Percentiles rank a stretch among this genome's conserved stretches.
Conservation (phyloP, 2,329 filamentous ascomycete species). For the Cryphonectria parasitica region DNA sequence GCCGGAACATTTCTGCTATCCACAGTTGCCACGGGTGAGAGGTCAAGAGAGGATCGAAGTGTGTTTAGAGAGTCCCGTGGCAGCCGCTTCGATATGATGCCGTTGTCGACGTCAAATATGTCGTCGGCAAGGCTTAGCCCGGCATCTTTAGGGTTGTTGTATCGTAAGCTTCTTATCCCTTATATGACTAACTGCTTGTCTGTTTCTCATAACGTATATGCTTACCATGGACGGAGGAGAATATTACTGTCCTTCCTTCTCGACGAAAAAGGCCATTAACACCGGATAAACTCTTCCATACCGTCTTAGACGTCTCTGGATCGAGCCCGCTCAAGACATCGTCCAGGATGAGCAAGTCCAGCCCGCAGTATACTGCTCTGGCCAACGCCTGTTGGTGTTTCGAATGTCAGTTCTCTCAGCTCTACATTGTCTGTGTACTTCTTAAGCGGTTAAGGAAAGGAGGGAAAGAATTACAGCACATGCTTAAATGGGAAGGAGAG, state of each 20-base stretch:
- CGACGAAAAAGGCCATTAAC: background rate
- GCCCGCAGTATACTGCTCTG: background rate
- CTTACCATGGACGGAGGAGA: background rate
- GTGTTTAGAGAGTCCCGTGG: background rate
- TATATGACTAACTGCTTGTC: no score
- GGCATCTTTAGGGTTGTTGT: background rate
- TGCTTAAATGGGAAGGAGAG: background rate
- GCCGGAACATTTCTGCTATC: background rate
- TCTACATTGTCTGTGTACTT: background rate
- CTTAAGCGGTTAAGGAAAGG: background rate
- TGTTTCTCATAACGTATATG: no score
- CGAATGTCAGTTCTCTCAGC: background rate
- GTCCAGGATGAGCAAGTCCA: background rate
- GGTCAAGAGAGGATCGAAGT: background rate
- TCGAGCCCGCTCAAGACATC: background rate
- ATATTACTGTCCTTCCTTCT: background rate
- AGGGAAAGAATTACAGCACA: background rate
- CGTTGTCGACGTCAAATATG: background rate
- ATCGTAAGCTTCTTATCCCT: background rate
- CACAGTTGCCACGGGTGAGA: background rate
- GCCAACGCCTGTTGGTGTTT: background rate
- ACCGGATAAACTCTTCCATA: background rate
- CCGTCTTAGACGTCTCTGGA: background rate
- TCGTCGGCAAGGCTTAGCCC: background rate
- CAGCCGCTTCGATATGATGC: background rate